These are phyloP conservation scores for Hypoxylon sp. DNA, from an alignment of 2,329 filamentous ascomycete genomes.

Conservation along the genomic window DNA sequence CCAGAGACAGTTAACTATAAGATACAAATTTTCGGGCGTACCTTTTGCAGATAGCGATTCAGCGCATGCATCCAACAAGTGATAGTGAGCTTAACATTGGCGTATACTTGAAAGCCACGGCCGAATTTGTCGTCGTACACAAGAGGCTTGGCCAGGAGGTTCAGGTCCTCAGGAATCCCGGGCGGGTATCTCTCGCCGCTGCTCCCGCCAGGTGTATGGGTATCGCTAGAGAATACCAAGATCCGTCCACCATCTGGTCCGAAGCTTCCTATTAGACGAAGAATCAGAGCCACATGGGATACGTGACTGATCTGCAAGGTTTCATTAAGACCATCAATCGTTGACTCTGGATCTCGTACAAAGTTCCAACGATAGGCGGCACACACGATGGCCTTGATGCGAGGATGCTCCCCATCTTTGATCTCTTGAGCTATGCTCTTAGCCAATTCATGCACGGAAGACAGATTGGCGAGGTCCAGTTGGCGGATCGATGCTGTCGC, in stretches of 20 bases:
- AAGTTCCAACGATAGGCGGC: slow-evolving; percentile 60
- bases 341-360: slow-evolving; percentile 51
- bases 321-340: slow-evolving; percentile 57
- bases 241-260: slow-evolving; percentile 64
- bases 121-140: slow-evolving; percentile 56
- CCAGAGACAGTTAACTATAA: not conserved
- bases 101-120: slow-evolving; percentile 61
- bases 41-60: slow-evolving; percentile 53
- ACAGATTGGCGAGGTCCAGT: slow-evolving; percentile 56
- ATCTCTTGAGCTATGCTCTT: slow-evolving; percentile 50
- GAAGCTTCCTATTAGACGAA: slow-evolving; percentile 69
- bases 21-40: slow-evolving; percentile 2
- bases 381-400: slow-evolving; percentile 56
- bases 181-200: slow-evolving; percentile 56
- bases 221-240: slow-evolving; percentile 51
- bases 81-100: slow-evolving; percentile 58
- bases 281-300: slow-evolving; percentile 56
- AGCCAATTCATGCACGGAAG: slow-evolving; percentile 55
- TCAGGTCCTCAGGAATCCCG: slow-evolving; percentile 55
- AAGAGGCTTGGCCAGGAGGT: slow-evolving; percentile 55
- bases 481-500: slow-evolving; percentile 54
- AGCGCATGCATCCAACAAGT: slow-evolving; percentile 59
- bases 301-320: slow-evolving; percentile 59
- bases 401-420: slow-evolving; percentile 49
- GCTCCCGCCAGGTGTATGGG: slow-evolving; percentile 59